These are phyloP conservation scores for Parachaetomium inaequale DNA, from an alignment of 495 filamentous ascomycete genomes.

Conservation along the genomic window DNA sequence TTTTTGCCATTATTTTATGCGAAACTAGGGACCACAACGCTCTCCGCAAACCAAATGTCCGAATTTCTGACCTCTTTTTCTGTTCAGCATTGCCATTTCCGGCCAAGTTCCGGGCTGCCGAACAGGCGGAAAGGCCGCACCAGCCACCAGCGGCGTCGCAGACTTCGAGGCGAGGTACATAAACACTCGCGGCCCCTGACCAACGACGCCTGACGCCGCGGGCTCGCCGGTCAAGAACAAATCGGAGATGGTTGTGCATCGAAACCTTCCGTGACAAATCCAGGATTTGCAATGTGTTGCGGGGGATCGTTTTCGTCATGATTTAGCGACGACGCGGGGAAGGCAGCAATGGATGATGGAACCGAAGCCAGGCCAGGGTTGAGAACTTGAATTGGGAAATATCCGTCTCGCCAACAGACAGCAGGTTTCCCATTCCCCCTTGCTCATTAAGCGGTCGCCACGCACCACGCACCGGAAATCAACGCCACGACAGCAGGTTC, in stretches of 20 bases:
- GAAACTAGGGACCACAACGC: background rate
- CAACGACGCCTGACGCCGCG: too few species aligned
- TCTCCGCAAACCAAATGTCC: background rate
- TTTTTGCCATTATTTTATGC: background rate
- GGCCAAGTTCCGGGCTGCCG: constrained; percentile 3
- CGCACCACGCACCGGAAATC: too few species aligned
- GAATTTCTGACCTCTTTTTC: background rate
- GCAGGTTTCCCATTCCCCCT: too few species aligned
- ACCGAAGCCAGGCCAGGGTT: background rate
- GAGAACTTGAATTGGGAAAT: too few species aligned
- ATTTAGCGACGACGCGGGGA: background rate
- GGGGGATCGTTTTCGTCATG: too few species aligned
- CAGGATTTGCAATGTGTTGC: background rate
- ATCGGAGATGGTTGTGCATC: too few species aligned
- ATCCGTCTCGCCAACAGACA: too few species aligned
- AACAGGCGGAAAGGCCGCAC: background rate
- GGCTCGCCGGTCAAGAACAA: too few species aligned
- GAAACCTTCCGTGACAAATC: too few species aligned
- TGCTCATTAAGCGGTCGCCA: too few species aligned
- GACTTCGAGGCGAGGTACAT: background rate
- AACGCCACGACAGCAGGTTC: background rate
- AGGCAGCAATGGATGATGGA: background rate
- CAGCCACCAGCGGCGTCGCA: constrained; percentile 3
- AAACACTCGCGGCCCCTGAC: too few species aligned
- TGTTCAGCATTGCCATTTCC: constrained; percentile 5